These are phyloP conservation scores for Physcomitrium patens DNA, from an alignment of 225 moss, liverwort and hornwort species.

Conservation along the genomic window DNA sequence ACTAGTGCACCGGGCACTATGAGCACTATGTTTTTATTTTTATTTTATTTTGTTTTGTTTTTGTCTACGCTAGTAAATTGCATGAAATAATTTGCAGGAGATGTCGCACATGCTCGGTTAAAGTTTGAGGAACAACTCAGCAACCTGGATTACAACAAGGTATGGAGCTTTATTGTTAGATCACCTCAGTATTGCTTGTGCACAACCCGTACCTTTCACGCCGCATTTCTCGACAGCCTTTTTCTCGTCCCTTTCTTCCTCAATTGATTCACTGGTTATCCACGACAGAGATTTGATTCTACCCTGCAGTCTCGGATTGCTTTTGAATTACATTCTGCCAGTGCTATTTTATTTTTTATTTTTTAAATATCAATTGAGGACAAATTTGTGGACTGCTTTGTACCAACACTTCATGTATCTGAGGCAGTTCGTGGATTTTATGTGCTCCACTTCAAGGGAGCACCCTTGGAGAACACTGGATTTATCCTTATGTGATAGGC, in stretches of 20 bases:
- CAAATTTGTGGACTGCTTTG: not conserved
- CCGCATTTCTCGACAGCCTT: not conserved
- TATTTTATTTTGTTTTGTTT: not conserved
- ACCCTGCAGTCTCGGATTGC: not conserved
- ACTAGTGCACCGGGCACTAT: not conserved
- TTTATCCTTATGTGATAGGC: slow-evolving; percentile 69
- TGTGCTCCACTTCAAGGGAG: slow-evolving; percentile 67
- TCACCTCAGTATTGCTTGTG: slow-evolving; percentile 5
- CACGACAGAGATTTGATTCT: not conserved
- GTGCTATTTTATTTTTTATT: not conserved
- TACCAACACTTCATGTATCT: slow-evolving; percentile 20
- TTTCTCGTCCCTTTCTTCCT: slow-evolving; percentile 2
- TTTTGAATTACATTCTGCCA: not conserved
- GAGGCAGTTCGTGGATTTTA: slow-evolving; percentile 79
- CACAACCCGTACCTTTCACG: not conserved
- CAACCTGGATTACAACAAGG: slow-evolving; percentile 75
- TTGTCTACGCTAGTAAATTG: not conserved
- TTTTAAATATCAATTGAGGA: not conserved
- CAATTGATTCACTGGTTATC: not conserved
- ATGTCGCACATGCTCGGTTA: slow-evolving; percentile 66
- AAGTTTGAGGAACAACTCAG: slow-evolving; percentile 77
- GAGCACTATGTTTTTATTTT: not conserved
- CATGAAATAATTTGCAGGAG: slow-evolving; percentile 41
- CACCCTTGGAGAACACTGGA: slow-evolving; percentile 51
- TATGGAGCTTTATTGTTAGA: slow-evolving; percentile 16